phyloP scores from a whole-genome alignment of 176 grass and related monocot species.

The Oryza officinalis region DNA sequence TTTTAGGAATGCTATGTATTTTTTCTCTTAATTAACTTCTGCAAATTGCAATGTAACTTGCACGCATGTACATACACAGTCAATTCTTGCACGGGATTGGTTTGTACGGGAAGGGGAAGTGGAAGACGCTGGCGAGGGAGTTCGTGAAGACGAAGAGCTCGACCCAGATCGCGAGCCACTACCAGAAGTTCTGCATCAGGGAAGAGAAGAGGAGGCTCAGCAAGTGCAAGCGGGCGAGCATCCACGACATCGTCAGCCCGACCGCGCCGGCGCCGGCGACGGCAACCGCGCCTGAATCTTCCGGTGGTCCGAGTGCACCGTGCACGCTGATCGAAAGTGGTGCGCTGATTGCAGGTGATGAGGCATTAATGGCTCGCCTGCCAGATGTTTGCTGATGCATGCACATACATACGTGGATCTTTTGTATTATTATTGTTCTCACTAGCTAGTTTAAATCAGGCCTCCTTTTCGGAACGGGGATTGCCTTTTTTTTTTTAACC shows the following conservation, averaged over 20 bases:
- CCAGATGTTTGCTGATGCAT: too few relatives aligned
- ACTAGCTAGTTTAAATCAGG: too few relatives aligned
- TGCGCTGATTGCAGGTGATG: too few relatives aligned
- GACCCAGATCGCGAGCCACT: constrained; percentile 44
- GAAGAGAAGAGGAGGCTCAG: not conserved
- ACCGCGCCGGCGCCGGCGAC: not conserved
- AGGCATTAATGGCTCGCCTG: too few relatives aligned
- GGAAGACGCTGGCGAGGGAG: constrained; percentile 16
- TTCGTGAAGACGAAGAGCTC: constrained; percentile 27
- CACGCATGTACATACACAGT: not conserved
- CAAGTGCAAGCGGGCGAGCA: constrained; percentile 36
- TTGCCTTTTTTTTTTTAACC: too few relatives aligned
- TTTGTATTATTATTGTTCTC: too few relatives aligned
- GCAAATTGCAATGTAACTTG: not conserved
- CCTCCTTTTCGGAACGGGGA: too few relatives aligned
- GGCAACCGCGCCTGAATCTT: not conserved
- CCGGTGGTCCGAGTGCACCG: too few relatives aligned
- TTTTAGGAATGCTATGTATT: too few relatives aligned
- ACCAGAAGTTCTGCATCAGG: constrained; percentile 30
- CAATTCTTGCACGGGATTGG: constrained; percentile 1
- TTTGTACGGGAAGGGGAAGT: not conserved
- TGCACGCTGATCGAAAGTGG: too few relatives aligned
- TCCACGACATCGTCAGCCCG: constrained; percentile 34
- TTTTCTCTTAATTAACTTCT: not conserved
- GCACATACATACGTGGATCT: too few relatives aligned